These are phyloP conservation scores for Guillardia theta DNA, from an alignment of 78 protist species.

Conservation along the genomic window DNA sequence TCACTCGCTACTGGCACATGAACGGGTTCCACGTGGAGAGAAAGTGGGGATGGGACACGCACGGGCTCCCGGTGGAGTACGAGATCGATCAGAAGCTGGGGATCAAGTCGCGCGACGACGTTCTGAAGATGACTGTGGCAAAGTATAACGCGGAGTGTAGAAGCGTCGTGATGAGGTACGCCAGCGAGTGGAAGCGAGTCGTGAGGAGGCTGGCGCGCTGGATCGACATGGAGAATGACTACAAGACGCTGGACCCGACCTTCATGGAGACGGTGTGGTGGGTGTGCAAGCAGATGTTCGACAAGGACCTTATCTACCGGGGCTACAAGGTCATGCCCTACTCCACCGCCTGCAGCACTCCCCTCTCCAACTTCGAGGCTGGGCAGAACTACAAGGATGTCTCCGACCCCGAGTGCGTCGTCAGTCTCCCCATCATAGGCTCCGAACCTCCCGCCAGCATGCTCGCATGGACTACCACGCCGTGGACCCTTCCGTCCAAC, in stretches of 20 bases:
- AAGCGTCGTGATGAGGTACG: constrained; percentile 86
- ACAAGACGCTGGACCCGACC: constrained; percentile 86
- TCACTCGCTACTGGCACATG: constrained; percentile 93
- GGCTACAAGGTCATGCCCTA: constrained; percentile 91
- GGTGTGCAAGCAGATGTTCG: constrained; percentile 91
- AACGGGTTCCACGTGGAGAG: constrained; percentile 94
- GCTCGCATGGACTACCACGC: constrained; percentile 99
- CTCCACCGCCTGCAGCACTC: constrained; percentile 94
- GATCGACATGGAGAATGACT: constrained; percentile 98
- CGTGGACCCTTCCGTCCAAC: constrained; percentile 79
- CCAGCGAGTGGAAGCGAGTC: constrained; percentile 88
- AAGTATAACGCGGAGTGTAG: not conserved
- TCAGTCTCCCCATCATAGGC: constrained; percentile 18
- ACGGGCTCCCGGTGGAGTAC: constrained; percentile 93
- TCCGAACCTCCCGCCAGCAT: not conserved
- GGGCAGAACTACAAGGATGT: constrained; percentile 85
- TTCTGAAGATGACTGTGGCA: constrained; percentile 40
- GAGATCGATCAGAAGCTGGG: constrained; percentile 94
- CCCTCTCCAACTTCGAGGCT: constrained; percentile 98
- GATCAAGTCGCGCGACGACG: constrained; percentile 86
- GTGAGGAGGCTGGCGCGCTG: constrained; percentile 97
- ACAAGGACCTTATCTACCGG: constrained; percentile 93
- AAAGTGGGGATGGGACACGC: constrained; percentile 99
- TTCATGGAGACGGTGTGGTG: constrained; percentile 97
- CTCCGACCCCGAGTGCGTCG: constrained; percentile 3